A percentile compares a stretch with the other conserved stretches of the same genome.
Evolutionary conservation across 2,329 filamentous ascomycete species (phyloP).

Genomic region (Gnomoniopsis sp.): DNA sequence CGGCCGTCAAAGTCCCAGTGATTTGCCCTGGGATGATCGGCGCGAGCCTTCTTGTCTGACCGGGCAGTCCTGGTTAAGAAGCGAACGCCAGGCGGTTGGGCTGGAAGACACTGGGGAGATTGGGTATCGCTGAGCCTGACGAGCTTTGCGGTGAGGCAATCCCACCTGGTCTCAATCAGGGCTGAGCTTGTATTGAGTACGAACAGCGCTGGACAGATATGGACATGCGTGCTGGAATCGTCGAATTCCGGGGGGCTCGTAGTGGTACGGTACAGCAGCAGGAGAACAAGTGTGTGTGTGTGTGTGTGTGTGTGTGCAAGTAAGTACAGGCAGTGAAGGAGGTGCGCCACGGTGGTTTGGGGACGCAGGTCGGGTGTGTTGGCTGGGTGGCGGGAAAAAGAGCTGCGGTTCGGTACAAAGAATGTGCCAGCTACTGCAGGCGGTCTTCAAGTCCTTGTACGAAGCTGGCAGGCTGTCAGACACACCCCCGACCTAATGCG

Average conservation of each 20-base stretch:
- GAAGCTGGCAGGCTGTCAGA: neutral
- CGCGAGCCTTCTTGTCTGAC: slow-evolving; percentile 2
- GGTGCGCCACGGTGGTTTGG: neutral
- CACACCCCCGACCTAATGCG: neutral
- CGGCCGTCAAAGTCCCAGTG: slow-evolving; percentile 4
- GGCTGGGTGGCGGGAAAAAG: neutral
- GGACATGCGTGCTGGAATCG: neutral
- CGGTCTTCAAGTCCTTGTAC: neutral
- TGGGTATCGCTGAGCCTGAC: slow-evolving; percentile 10
- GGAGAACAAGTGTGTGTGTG: neutral
- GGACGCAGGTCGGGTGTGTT: neutral
- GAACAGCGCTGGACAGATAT: neutral
- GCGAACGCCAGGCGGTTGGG: slow-evolving; percentile 4
- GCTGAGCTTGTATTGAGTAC: neutral
- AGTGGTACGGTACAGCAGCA: neutral
- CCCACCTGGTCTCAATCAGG: neutral
- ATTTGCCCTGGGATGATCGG: slow-evolving; percentile 6
- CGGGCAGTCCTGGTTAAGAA: slow-evolving; percentile 10
- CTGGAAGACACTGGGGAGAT: slow-evolving; percentile 6
- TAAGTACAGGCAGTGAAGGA: neutral
- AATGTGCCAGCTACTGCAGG: neutral
- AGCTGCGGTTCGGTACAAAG: neutral
- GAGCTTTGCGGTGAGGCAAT: slow-evolving; percentile 6
- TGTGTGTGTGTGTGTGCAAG: neutral
- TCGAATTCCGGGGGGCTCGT: neutral